Conservation (phyloP, 768 basidiomycete genomes). For the Suillus paluster region DNA sequence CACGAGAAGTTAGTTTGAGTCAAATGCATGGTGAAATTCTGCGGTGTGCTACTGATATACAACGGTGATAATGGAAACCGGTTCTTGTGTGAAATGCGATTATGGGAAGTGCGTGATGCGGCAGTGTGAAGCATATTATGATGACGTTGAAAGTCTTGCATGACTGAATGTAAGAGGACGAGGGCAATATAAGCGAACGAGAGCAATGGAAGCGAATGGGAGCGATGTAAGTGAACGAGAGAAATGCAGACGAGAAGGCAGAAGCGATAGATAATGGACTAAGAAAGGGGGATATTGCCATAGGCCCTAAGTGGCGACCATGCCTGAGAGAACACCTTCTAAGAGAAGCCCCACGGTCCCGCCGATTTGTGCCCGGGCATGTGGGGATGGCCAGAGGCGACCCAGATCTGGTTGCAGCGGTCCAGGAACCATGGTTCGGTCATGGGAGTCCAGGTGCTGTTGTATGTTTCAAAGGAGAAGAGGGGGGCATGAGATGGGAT, state of each 20-base stretch:
- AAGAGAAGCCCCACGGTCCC: neutral
- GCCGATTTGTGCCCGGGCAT: neutral
- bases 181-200: neutral
- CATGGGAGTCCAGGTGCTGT: neutral
- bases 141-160: neutral
- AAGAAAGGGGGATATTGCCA: neutral
- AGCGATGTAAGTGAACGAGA: neutral
- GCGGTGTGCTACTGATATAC: neutral
- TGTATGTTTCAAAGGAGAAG: neutral
- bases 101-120: neutral
- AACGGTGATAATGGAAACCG: neutral
- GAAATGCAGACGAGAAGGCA: neutral
- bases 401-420: slow-evolving; percentile 2
- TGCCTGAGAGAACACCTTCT: neutral
- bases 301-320: neutral
- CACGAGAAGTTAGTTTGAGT: too few species aligned
- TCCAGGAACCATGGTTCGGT: slow-evolving; percentile 5
- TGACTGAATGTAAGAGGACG: neutral
- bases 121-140: neutral
- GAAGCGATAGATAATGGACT: neutral
- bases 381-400: neutral
- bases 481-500: slow-evolving; percentile 20
- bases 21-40: neutral
- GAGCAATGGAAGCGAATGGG: neutral
- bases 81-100: neutral